These are phyloP conservation scores for Seiridium cupressi DNA, from an alignment of 2,329 filamentous ascomycete genomes.

Conservation along the genomic window DNA sequence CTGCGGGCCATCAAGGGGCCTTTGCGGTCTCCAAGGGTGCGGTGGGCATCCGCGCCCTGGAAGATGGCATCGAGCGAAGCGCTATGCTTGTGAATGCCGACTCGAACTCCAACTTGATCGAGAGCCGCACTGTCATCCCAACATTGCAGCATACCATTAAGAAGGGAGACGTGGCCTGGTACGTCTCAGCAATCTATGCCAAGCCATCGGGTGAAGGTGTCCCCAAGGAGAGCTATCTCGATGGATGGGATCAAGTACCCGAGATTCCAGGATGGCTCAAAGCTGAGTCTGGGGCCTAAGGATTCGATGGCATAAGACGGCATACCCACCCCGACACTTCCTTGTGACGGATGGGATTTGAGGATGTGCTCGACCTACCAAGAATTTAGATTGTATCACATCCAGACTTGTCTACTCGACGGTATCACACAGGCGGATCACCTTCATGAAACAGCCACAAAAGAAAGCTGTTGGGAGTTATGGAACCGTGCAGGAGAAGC, in stretches of 20 bases:
- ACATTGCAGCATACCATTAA: conserved; percentile 62
- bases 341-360: too few species aligned
- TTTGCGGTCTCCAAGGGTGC: conserved; percentile 57
- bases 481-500: not conserved
- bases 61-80: conserved; percentile 43
- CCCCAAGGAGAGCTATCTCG: conserved; percentile 50
- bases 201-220: conserved; percentile 57
- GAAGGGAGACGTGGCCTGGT: conserved; percentile 60
- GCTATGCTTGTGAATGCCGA: conserved; percentile 73
- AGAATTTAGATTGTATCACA: not conserved
- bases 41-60: conserved; percentile 57
- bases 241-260: conserved; percentile 60
- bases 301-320: too few species aligned
- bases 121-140: conserved; percentile 70
- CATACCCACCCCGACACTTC: too few species aligned
- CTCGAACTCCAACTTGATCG: conserved; percentile 75
- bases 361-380: too few species aligned
- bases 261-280: conserved; percentile 59
- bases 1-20: conserved; percentile 47
- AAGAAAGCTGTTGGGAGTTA: not conserved
- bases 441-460: not conserved
- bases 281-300: conserved; percentile 41
- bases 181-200: conserved; percentile 70
- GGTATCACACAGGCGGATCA: not conserved
- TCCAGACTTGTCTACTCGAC: not conserved